phyloP scores from a whole-genome alignment of 164 flowering plant species.

The Vitis rotundifolia region DNA sequence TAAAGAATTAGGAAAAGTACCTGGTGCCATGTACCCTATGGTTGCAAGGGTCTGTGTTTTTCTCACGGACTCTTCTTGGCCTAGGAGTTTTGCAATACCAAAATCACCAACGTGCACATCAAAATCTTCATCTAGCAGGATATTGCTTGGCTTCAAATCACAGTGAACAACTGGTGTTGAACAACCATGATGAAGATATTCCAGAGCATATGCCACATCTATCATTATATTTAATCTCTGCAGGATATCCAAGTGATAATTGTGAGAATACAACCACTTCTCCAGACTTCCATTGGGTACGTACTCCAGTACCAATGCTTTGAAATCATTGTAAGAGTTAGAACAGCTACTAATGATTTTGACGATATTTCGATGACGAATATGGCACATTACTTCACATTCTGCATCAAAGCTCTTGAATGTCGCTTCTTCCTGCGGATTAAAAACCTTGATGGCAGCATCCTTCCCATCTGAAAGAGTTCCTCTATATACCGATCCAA shows the following conservation, averaged over 20 bases:
- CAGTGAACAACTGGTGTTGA: constrained; percentile 16
- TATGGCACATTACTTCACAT: too few species aligned
- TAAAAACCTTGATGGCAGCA: too few species aligned
- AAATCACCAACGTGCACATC: constrained; percentile 12
- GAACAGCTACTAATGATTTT: too few species aligned
- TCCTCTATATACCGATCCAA: too few species aligned
- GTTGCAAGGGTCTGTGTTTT: constrained; percentile 15
- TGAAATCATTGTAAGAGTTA: too few species aligned
- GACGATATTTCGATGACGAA: too few species aligned
- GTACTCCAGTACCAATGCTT: too few species aligned
- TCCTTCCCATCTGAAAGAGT: too few species aligned
- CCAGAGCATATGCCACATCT: constrained; percentile 16
- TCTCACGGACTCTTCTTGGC: neutral
- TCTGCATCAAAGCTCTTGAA: too few species aligned
- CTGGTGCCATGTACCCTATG: constrained; percentile 28
- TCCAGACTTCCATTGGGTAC: constrained; percentile 4
- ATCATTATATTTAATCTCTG: constrained; percentile 18
- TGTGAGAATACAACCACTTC: constrained; percentile 11
- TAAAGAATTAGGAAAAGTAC: constrained; percentile 2
- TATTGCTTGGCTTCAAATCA: constrained; percentile 20
- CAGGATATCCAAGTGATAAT: constrained; percentile 3
- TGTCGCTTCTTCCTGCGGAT: too few species aligned
- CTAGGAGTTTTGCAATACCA: constrained; percentile 19
- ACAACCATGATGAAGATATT: constrained; percentile 17
- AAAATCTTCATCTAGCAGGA: constrained; percentile 11